Evolutionary conservation across 2,329 filamentous ascomycete genomes (phyloP), one percentile per base, ranked within the genome.

Genomic region (Oidium heveae): DNA sequence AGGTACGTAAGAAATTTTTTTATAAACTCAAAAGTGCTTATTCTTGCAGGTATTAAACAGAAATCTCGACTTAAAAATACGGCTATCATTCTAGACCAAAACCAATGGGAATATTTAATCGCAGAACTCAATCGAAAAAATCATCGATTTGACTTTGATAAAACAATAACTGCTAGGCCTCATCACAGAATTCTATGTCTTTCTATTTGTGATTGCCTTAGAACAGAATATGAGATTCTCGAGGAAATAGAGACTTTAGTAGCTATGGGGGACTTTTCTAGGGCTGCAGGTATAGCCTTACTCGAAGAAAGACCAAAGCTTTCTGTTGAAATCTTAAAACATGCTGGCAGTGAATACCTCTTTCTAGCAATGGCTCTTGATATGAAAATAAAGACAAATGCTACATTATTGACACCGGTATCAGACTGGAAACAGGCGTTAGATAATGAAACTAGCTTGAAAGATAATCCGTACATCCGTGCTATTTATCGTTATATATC

Each of bases 401-500:
- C 67, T 49, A 65, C 67, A 43, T 60, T 69, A 15, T 57, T 59
- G 12, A 52, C 63, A 13, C 58, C 63, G 15, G 57, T 58, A n/a
- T 54, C 55, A 4, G 58, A 62, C 33, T 66, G 65, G 65, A 59
- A 47, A n/a, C 55, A 61, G 44, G 56, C 59, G 33, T 55, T 66
- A 5, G 57, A 62, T 10, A 58, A 59, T 24, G 59, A 64, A 54
- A 58, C 62, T 13, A 59, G 62, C 43, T 62, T 78, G 28, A 76
- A 82, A 57, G 79, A 80, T 0, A 84, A 91, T 61, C 81, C 84
- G 0, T 89, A 88, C 63, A 74, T 91, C 24, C 80, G 84, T 55
- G 84, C 84, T 6, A 82, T 91, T 51, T 84, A 86, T 24, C 79
- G 80, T 2, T 79, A 85, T 59, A 84, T 91, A 57, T 79, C 81